phyloP scores from a whole-genome alignment of 2,329 filamentous ascomycete species.

The Colletotrichum tofieldiae region DNA sequence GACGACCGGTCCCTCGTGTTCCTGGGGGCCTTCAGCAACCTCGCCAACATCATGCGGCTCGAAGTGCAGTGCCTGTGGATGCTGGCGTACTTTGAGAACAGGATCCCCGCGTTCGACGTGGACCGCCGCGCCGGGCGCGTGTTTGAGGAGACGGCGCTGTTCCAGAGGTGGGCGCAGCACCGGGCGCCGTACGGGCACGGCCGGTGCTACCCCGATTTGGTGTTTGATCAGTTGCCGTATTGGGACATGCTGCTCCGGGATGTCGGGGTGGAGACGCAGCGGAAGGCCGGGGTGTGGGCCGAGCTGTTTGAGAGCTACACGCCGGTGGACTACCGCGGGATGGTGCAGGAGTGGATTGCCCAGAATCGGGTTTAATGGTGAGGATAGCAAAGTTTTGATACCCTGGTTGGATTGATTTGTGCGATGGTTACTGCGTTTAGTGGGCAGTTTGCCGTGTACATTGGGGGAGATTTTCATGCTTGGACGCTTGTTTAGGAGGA shows the following conservation, averaged over 20 bases:
- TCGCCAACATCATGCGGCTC: constrained; percentile 60
- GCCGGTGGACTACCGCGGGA: constrained; percentile 60
- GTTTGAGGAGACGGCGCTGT: constrained; percentile 60
- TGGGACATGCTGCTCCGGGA: constrained; percentile 70
- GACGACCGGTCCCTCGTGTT: constrained; percentile 64
- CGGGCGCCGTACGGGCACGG: constrained; percentile 69
- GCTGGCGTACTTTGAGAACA: constrained; percentile 69
- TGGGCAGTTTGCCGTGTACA: too few relatives aligned
- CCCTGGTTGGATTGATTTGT: not conserved
- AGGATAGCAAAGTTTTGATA: not conserved
- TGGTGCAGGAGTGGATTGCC: constrained; percentile 60
- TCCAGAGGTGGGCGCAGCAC: constrained; percentile 67
- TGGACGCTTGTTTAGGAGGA: too few relatives aligned
- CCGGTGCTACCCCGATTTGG: constrained; percentile 65
- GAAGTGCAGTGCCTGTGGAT: constrained; percentile 69
- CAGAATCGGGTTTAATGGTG: constrained; percentile 27
- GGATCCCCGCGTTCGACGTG: constrained; percentile 51
- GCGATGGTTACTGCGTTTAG: too few relatives aligned
- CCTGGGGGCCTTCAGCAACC: constrained; percentile 61
- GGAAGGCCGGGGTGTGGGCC: constrained; percentile 54
- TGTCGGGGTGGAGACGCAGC: constrained; percentile 61
- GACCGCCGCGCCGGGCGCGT: constrained; percentile 32
- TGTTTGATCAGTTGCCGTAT: constrained; percentile 73
- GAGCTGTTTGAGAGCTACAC: constrained; percentile 63
- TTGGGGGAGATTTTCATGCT: too few relatives aligned